Conservation (phyloP, 805 yeast species). For the Candida nitratophila region DNA sequence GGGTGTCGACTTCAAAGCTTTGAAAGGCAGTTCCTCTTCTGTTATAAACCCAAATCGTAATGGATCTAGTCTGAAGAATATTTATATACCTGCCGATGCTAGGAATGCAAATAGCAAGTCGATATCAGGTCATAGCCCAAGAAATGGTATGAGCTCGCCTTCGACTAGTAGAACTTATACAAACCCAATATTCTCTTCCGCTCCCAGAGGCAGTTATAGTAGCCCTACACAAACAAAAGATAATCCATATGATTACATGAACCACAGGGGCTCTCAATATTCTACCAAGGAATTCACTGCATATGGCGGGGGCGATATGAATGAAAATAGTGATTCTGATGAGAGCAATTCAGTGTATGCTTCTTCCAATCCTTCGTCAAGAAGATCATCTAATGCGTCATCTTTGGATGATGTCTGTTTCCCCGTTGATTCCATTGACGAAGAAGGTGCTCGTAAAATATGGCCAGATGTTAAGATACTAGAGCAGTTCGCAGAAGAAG, state of each 20-base stretch:
- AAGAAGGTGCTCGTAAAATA: constrained; percentile 24
- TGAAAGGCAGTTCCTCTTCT: background rate
- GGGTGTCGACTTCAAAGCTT: background rate
- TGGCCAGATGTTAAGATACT: constrained; percentile 86
- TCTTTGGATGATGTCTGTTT: constrained; percentile 90
- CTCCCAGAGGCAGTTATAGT: background rate
- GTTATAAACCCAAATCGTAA: background rate
- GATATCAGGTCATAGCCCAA: background rate
- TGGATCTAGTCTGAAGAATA: background rate
- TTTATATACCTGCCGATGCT: background rate
- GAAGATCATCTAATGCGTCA: constrained; percentile 56
- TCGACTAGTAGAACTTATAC: background rate
- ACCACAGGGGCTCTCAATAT: background rate
- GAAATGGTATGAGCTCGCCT: background rate
- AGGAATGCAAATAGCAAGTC: background rate
- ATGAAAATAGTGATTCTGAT: constrained; percentile 7
- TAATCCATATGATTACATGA: background rate
- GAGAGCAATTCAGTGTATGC: constrained; percentile 21
- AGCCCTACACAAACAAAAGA: background rate
- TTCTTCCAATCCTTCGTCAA: constrained; percentile 56
- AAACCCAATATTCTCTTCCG: background rate
- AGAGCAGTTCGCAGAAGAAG: constrained; percentile 72
- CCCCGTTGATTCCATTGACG: constrained; percentile 55
- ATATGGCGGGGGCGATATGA: background rate
- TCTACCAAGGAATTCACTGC: background rate